phyloP scores from a whole-genome alignment of 176 grass and related monocot species.

The Pontederia paniculata region DNA sequence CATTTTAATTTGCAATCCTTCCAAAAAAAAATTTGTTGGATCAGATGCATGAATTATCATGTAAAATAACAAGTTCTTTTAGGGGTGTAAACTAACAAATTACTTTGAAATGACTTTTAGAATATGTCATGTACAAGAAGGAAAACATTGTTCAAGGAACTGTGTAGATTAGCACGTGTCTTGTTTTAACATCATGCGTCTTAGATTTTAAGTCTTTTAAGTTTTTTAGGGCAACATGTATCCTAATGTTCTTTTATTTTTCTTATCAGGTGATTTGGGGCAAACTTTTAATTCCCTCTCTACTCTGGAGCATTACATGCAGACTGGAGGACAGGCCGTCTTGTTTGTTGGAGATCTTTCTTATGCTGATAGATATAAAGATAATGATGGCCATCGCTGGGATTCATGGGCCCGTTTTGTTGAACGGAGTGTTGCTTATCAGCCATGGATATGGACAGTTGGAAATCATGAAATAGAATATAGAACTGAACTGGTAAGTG shows the following conservation, averaged over 20 bases:
- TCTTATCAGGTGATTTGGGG: conserved; percentile 66
- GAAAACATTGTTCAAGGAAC: no score
- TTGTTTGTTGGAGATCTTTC: conserved; percentile 88
- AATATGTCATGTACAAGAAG: no score
- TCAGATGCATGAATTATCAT: no score
- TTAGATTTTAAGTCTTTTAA: no score
- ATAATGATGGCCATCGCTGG: conserved; percentile 86
- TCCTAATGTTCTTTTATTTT: conserved; percentile 5
- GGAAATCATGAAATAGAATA: conserved; percentile 99
- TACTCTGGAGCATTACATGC: conserved; percentile 83
- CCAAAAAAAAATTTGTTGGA: no score
- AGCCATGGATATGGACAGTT: conserved; percentile 83
- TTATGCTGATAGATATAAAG: conserved; percentile 78
- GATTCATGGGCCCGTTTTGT: conserved; percentile 81
- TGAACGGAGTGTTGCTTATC: conserved; percentile 67
- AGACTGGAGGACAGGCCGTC: conserved; percentile 57
- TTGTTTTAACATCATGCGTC: no score
- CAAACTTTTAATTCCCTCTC: conserved; percentile 97
- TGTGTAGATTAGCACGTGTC: no score
- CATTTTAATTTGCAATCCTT: no score
- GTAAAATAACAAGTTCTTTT: no score
- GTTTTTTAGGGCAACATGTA: not conserved
- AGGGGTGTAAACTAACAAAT: no score
- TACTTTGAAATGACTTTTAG: no score
- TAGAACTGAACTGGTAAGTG: conserved; percentile 73